phyloP scores from a whole-genome alignment of 2,329 filamentous ascomycete species.

The Ophiostoma montium region DNA sequence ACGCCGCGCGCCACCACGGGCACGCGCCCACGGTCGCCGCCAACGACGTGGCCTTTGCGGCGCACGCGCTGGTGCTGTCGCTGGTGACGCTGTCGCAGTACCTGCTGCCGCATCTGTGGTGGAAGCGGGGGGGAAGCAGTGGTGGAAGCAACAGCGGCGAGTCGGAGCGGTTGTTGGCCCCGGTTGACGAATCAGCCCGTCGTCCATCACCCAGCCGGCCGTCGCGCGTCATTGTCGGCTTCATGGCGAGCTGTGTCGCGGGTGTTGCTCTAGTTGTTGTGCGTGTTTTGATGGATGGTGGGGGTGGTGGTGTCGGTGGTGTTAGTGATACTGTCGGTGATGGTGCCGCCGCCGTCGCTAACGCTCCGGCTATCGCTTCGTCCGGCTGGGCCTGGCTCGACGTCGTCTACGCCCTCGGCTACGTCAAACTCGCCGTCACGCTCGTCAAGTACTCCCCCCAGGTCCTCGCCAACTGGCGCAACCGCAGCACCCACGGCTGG shows the following conservation, averaged over 20 bases:
- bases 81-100: constrained; percentile 63
- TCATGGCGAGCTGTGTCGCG: constrained; percentile 54
- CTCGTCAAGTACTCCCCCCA: constrained; percentile 90
- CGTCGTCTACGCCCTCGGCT: constrained; percentile 56
- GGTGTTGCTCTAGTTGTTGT: constrained; percentile 39
- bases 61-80: constrained; percentile 64
- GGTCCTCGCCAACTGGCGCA: constrained; percentile 67
- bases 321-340: too few species aligned
- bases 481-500: constrained; percentile 79
- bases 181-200: background rate
- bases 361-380: too few species aligned
- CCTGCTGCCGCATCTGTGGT: constrained; percentile 59
- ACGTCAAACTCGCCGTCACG: constrained; percentile 80
- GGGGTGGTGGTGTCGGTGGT: too few species aligned
- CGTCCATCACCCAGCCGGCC: constrained; percentile 29
- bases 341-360: constrained; percentile 19
- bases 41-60: constrained; percentile 82
- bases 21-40: constrained; percentile 71
- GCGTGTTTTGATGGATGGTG: constrained; percentile 12
- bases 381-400: constrained; percentile 53
- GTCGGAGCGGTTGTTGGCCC: background rate
- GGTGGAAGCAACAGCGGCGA: background rate
- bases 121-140: constrained; percentile 16
- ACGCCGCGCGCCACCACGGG: constrained; percentile 63
- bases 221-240: constrained; percentile 48